Evolutionary conservation across 352 stramenopile species (phyloP), one percentile per base, ranked within the genome.

Genomic region (Paralagenidium karlingii): DNA sequence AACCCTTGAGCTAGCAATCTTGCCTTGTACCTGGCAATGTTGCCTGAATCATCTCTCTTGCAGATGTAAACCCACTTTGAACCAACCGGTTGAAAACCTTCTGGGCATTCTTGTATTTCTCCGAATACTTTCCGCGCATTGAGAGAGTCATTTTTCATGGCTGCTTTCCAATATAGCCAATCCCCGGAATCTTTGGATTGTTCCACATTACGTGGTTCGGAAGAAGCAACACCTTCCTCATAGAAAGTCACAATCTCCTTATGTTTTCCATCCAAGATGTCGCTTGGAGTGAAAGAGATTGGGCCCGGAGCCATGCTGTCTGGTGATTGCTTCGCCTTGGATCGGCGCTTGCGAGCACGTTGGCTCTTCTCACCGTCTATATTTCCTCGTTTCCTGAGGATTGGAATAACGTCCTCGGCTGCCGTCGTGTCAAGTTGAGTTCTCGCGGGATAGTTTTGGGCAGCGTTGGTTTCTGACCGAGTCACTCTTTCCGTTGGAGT

Each of bases 401-500:
- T 12, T 9, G 29, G 3, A 24, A 33, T 19, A 2, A 20, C 22
- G 8, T 13, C 13, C 13, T 20, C 36, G 19, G 47, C 40, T 0
- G 40, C 34, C 4, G 19, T 12, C 5, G 21, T 11, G 21, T 53
- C 45, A 15, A 48, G n/a, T 3, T 26, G 27, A 15, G 48, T 26
- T 19, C 34, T 13, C 12, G 47, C 34, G 19, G 40, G 40, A 25
- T 45, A 45, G 24, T 54, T 49, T 3, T 24, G 22, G 11, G 40
- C 47, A 16, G 45, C 34, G 22, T 45, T 45, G 1, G 45, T 5
- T 6, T 22, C n/a, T 2, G 40, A 54, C 20, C 40, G 26, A 18
- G 47, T 54, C 21, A 54, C 26, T 10, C 40, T 34, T 18, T 54
- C 40, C 12, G 47, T 43, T 7, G 47, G n/a, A 3, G 30, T n/a